Evolutionary conservation across 2,329 filamentous ascomycete genomes (phyloP).

Genomic region (Penicillium sp.): DNA sequence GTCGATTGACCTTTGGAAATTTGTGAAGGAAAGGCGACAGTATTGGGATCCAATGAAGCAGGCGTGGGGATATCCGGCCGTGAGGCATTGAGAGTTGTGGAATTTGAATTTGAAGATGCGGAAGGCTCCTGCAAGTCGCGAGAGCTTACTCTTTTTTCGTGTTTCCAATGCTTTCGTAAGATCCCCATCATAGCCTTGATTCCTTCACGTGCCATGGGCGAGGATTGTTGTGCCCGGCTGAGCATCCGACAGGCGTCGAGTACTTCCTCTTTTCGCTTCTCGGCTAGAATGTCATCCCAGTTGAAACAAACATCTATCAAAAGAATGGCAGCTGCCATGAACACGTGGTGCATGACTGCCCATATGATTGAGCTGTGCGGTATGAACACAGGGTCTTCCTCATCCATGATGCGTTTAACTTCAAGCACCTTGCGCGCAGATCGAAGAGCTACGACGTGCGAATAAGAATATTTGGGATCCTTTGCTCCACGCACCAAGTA

Average conservation of each 20-base stretch:
- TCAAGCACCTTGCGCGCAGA: conserved; percentile 41
- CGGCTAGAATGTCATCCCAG: conserved; percentile 37
- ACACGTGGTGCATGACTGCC: conserved; percentile 41
- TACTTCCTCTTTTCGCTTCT: conserved; percentile 38
- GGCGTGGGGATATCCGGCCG: not conserved
- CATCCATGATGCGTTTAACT: conserved; percentile 36
- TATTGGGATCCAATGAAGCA: not conserved
- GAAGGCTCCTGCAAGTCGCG: not conserved
- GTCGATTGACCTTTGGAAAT: not conserved
- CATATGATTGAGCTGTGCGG: conserved; percentile 31
- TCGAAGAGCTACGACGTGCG: conserved; percentile 37
- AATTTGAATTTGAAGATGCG: not conserved
- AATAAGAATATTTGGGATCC: conserved; percentile 39
- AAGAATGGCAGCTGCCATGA: conserved; percentile 41
- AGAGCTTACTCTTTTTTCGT: conserved; percentile 10
- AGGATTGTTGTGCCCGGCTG: conserved; percentile 35
- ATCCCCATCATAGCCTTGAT: conserved; percentile 41
- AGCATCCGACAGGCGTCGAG: conserved; percentile 40
- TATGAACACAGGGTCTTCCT: conserved; percentile 25
- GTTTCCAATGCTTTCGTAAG: conserved; percentile 33
- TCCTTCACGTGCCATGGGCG: conserved; percentile 31
- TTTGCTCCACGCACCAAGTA: conserved; percentile 40
- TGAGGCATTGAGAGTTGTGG: not conserved
- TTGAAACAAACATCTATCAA: conserved; percentile 44
- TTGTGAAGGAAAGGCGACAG: not conserved